A percentile compares a stretch with the other conserved stretches of the same genome.
These are phyloP conservation scores for Cnidoscolus chayamansa DNA, from an alignment of 441 rosid genomes.

Conservation along the genomic window DNA sequence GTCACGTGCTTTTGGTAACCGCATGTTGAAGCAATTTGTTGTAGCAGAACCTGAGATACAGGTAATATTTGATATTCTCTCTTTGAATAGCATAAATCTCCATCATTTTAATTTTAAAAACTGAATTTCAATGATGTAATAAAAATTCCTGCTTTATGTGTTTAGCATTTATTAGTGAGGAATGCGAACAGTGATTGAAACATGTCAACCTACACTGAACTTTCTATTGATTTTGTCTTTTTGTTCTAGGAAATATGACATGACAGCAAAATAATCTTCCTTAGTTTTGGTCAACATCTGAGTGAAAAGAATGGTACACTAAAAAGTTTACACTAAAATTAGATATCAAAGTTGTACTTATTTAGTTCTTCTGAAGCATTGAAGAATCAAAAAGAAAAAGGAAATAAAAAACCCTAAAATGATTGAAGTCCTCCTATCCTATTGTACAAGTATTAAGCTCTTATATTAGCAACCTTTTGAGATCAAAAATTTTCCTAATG, in stretches of 20 bases:
- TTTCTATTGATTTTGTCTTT: constrained; percentile 1
- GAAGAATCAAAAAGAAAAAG: not conserved
- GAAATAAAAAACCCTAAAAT: too few relatives aligned
- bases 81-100: not conserved
- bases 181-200: not conserved
- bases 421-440: not conserved
- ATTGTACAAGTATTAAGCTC: not conserved
- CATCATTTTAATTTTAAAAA: not conserved
- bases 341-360: not conserved
- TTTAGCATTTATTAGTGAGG: not conserved
- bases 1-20: constrained; percentile 99
- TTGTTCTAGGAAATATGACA: not conserved
- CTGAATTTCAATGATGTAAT: not conserved
- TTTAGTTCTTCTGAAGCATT: not conserved
- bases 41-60: constrained; percentile 98
- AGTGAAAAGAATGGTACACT: too few relatives aligned
- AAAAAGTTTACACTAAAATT: too few relatives aligned
- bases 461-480: not conserved
- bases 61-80: constrained; percentile 39
- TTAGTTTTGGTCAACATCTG: not conserved
- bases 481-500: not conserved
- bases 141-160: not conserved
- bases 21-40: constrained; percentile 95
- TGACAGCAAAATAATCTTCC: not conserved
- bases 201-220: not conserved